A percentile compares a stretch with the other conserved stretches of the same genome.
These are phyloP conservation scores for Claviceps spartinae DNA, from an alignment of 2,329 filamentous ascomycete genomes.

Conservation along the genomic window DNA sequence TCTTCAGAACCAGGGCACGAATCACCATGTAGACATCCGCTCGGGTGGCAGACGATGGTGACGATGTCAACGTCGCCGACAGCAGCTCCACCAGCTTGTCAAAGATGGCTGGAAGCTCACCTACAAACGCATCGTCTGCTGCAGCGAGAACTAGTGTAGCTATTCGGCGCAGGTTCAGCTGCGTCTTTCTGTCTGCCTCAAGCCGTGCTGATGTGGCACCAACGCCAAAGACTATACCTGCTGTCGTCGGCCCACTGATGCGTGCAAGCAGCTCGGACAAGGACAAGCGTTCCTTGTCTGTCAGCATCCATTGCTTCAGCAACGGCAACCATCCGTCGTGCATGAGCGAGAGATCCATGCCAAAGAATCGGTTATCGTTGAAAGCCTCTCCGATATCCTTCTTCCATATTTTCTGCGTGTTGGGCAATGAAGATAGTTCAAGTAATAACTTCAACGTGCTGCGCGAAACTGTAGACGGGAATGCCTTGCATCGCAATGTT, in stretches of 20 bases:
- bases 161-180: slow-evolving; percentile 75
- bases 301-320: slow-evolving; percentile 68
- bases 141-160: slow-evolving; percentile 67
- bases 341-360: slow-evolving; percentile 51
- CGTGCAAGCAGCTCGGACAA: slow-evolving; percentile 68
- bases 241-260: slow-evolving; percentile 73
- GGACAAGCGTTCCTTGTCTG: slow-evolving; percentile 76
- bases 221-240: slow-evolving; percentile 96
- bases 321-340: slow-evolving; percentile 69
- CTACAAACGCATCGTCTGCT: slow-evolving; percentile 64
- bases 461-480: slow-evolving; percentile 70
- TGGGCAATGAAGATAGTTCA: slow-evolving; percentile 62
- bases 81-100: slow-evolving; percentile 82
- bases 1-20: slow-evolving; percentile 67
- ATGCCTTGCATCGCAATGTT: slow-evolving; percentile 68
- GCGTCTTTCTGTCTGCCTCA: slow-evolving; percentile 89
- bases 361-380: slow-evolving; percentile 78
- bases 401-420: slow-evolving; percentile 80
- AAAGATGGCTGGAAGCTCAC: slow-evolving; percentile 58
- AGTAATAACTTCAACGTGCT: slow-evolving; percentile 60
- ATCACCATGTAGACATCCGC: slow-evolving; percentile 85
- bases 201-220: slow-evolving; percentile 84
- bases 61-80: slow-evolving; percentile 70
- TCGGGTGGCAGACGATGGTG: slow-evolving; percentile 77
- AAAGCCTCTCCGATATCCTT: slow-evolving; percentile 88